Conservation (phyloP, 192 early-diverging fungal species). For the Neocallimastix lanati region DNA sequence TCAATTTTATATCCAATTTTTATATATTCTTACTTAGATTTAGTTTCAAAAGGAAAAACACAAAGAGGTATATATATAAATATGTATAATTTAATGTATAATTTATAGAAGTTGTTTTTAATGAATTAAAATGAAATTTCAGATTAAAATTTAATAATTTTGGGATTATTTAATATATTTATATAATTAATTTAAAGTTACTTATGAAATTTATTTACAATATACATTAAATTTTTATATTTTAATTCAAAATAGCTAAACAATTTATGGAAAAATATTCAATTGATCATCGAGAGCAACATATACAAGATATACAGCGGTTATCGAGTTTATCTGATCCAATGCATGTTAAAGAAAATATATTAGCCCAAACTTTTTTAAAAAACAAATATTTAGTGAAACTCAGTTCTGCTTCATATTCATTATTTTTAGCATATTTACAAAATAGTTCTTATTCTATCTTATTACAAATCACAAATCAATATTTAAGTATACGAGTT, state of each 20-base stretch:
- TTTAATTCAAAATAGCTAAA: slow-evolving; percentile 21
- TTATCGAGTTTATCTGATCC: slow-evolving; percentile 48
- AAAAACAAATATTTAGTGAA: slow-evolving; percentile 65
- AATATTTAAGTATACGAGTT: slow-evolving; percentile 65
- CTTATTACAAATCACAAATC: slow-evolving; percentile 77
- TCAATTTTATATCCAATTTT: slow-evolving; percentile 1
- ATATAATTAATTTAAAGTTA: too few species aligned
- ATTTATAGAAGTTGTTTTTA: background rate
- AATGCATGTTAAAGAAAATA: slow-evolving; percentile 63
- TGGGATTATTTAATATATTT: too few species aligned
- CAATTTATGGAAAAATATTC: slow-evolving; percentile 59
- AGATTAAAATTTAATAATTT: too few species aligned
- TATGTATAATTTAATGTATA: too few species aligned
- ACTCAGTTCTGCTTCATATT: slow-evolving; percentile 72
- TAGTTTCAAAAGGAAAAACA: slow-evolving; percentile 15
- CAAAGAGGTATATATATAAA: slow-evolving; percentile 27
- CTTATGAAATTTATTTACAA: too few species aligned
- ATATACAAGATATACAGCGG: slow-evolving; percentile 50
- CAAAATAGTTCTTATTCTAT: slow-evolving; percentile 82
- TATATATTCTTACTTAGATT: background rate
- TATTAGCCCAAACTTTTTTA: slow-evolving; percentile 59
- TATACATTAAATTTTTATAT: too few species aligned
- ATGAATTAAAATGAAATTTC: too few species aligned
- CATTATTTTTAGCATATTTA: slow-evolving; percentile 75
- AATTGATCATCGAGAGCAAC: slow-evolving; percentile 54